A percentile compares a stretch with the other conserved stretches of the same genome.
phyloP scores from a whole-genome alignment of 352 stramenopile genomes.

The Phytophthora melonis region DNA sequence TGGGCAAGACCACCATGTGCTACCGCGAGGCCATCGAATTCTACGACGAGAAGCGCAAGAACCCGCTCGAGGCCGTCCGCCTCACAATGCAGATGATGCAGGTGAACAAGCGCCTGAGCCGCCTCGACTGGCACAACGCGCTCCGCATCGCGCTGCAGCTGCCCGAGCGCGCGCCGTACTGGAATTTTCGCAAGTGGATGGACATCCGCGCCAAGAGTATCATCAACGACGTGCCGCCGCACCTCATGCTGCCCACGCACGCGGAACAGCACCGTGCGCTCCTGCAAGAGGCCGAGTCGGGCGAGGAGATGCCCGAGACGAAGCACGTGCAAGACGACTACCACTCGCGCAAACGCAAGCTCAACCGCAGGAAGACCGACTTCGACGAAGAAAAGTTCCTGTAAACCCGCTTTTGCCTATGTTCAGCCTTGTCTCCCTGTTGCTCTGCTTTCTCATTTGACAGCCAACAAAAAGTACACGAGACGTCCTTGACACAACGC shows the following conservation, averaged over 20 bases:
- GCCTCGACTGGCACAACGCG: constrained; percentile 82
- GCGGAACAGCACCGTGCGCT: constrained; percentile 36
- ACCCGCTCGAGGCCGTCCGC: constrained; percentile 69
- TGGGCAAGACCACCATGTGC: constrained; percentile 74
- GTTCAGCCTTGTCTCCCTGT: constrained; percentile 14
- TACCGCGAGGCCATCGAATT: constrained; percentile 80
- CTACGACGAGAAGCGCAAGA: constrained; percentile 70
- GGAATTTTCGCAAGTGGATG: constrained; percentile 92
- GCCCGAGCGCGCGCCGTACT: constrained; percentile 76
- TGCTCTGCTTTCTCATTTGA: too few relatives aligned
- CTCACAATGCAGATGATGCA: constrained; percentile 91
- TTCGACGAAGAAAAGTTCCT: constrained; percentile 46
- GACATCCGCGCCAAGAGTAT: constrained; percentile 69
- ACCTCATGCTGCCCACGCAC: constrained; percentile 68
- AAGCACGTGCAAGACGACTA: constrained; percentile 40
- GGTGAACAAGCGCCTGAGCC: constrained; percentile 77
- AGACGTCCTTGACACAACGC: constrained; percentile 9
- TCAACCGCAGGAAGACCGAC: constrained; percentile 41
- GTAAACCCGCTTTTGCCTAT: constrained; percentile 36
- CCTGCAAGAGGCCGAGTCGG: constrained; percentile 26
- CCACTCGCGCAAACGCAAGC: constrained; percentile 40
- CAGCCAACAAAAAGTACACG: too few relatives aligned
- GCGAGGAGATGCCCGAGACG: constrained; percentile 14
- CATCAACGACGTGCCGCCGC: constrained; percentile 58
- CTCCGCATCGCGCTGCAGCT: constrained; percentile 67